A percentile compares a stretch with the other conserved stretches of the same genome.
phyloP scores from a whole-genome alignment of 495 filamentous ascomycete genomes.

The Lindgomyces ingoldianus region DNA sequence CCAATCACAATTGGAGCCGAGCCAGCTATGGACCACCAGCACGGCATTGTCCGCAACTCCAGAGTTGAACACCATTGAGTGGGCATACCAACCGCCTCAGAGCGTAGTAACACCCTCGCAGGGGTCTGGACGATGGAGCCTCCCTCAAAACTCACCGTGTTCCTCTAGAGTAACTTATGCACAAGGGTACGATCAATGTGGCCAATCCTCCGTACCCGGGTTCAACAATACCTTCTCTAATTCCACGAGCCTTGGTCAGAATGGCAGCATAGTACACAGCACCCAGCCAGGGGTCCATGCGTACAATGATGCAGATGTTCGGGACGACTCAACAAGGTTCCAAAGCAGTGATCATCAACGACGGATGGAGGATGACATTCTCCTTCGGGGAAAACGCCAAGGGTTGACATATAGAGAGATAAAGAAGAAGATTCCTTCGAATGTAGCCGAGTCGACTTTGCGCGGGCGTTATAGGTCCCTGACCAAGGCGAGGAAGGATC shows the following conservation, averaged over 20 bases:
- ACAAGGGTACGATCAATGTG: background rate
- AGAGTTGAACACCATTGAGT: background rate
- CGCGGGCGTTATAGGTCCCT: slow-evolving; percentile 76
- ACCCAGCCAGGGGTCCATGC: background rate
- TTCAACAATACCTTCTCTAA: background rate
- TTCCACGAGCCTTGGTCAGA: background rate
- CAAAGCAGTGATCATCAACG: slow-evolving; percentile 4
- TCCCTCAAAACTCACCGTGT: background rate
- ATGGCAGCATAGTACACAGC: background rate
- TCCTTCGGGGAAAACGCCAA: slow-evolving; percentile 62
- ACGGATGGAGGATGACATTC: slow-evolving; percentile 55
- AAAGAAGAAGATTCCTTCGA: slow-evolving; percentile 61
- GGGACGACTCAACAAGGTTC: background rate
- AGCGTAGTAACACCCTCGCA: background rate
- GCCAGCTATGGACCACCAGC: background rate
- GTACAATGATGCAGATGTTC: background rate
- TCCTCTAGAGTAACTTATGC: background rate
- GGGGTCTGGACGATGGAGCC: background rate
- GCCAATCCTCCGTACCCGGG: background rate
- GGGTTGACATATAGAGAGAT: slow-evolving; percentile 83
- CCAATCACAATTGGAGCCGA: background rate
- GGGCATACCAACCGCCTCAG: background rate
- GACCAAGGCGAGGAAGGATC: slow-evolving; percentile 72
- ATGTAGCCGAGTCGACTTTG: slow-evolving; percentile 83
- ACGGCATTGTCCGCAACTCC: background rate